Evolutionary conservation across 768 basidiomycete species (phyloP).

Genomic region (Auricularia auricula-judae): DNA sequence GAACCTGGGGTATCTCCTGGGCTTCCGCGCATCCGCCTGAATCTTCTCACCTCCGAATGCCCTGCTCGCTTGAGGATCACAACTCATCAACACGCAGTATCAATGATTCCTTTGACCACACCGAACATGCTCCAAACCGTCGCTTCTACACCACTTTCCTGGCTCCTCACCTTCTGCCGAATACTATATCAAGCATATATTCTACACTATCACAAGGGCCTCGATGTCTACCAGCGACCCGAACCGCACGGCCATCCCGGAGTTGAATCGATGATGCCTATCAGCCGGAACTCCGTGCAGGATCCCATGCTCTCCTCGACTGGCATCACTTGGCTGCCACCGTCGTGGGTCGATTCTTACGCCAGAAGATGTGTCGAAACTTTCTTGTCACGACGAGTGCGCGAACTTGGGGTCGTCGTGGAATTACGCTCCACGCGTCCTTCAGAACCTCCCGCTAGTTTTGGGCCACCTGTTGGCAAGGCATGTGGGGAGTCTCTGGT

Average conservation of each 20-base stretch:
- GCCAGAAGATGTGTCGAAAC: constrained; percentile 17
- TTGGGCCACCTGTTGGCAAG: neutral
- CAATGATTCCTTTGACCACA: constrained; percentile 29
- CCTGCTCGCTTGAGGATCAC: constrained; percentile 38
- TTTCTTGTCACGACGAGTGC: constrained; percentile 26
- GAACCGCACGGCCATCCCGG: constrained; percentile 33
- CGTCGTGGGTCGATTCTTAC: constrained; percentile 19
- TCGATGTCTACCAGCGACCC: constrained; percentile 49
- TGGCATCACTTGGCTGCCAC: constrained; percentile 26
- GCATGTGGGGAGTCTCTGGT: constrained; percentile 14
- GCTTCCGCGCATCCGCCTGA: constrained; percentile 11
- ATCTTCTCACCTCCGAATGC: constrained; percentile 17
- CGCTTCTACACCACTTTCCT: constrained; percentile 34
- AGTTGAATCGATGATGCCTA: constrained; percentile 4
- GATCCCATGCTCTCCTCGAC: constrained; percentile 9
- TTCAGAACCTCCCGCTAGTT: constrained; percentile 5
- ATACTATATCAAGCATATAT: constrained; percentile 51
- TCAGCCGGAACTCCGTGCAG: constrained; percentile 15
- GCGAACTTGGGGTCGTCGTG: constrained; percentile 25
- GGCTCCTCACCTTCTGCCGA: constrained; percentile 46
- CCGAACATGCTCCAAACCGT: constrained; percentile 29
- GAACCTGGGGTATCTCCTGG: constrained; percentile 6
- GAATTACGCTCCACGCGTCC: constrained; percentile 22
- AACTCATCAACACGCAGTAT: constrained; percentile 32
- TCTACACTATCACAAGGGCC: constrained; percentile 45